These are phyloP conservation scores for Macrophomina tecta DNA, from an alignment of 2,329 filamentous ascomycete genomes.

Conservation along the genomic window DNA sequence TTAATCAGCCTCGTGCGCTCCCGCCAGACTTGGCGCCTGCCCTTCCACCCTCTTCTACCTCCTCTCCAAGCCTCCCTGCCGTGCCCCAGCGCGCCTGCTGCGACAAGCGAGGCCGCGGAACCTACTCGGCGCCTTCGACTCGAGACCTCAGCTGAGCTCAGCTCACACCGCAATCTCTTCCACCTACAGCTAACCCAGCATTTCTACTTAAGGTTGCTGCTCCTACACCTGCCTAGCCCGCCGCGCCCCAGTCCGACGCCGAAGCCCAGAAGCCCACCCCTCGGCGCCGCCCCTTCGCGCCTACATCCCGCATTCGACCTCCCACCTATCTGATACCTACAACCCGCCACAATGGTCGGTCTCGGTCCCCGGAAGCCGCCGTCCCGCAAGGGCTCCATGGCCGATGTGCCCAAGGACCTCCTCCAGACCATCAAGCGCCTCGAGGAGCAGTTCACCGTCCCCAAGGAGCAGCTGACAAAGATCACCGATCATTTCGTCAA, in stretches of 20 bases:
- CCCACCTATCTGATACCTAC: neutral
- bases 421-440: slow-evolving; percentile 80
- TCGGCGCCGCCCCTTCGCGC: neutral
- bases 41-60: neutral
- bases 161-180: slow-evolving; percentile 16
- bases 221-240: neutral
- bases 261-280: slow-evolving; percentile 1
- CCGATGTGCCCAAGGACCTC: slow-evolving; percentile 86
- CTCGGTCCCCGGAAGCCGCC: slow-evolving; percentile 68
- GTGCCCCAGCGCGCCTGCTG: slow-evolving; percentile 1
- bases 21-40: neutral
- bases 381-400: slow-evolving; percentile 85
- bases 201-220: neutral
- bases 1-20: slow-evolving; percentile 6
- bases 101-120: slow-evolving; percentile 9
- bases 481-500: slow-evolving; percentile 88
- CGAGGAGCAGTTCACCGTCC: slow-evolving; percentile 83
- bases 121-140: slow-evolving; percentile 19
- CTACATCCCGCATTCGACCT: slow-evolving; percentile 6
- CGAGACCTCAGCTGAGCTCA: slow-evolving; percentile 27
- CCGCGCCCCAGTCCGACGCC: neutral
- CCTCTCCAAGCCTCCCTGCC: neutral
- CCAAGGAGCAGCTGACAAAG: slow-evolving; percentile 79
- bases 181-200: neutral
- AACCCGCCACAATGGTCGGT: slow-evolving; percentile 64